Conservation (phyloP, 148 eudicot species). For the Spergularia bocconei region DNA sequence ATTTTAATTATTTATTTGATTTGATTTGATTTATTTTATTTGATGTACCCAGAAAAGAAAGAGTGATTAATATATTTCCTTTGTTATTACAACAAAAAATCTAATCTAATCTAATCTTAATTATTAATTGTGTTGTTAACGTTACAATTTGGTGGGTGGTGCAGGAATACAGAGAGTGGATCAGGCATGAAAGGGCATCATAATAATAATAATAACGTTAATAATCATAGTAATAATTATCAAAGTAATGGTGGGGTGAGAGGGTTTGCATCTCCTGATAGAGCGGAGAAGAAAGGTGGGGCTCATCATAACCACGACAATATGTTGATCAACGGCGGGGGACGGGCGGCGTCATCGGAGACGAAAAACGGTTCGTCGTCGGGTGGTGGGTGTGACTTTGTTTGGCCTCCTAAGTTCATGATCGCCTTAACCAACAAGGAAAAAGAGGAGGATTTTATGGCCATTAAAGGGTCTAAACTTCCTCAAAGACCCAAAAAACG, state of each 20-base stretch:
- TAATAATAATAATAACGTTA: slow-evolving; percentile 9
- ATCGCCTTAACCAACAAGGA: slow-evolving; percentile 70
- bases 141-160: not conserved
- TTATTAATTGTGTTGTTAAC: not conserved
- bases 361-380: slow-evolving; percentile 63
- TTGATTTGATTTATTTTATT: not conserved
- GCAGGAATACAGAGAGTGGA: slow-evolving; percentile 65
- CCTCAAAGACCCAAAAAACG: slow-evolving; percentile 95
- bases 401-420: slow-evolving; percentile 73
- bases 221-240: slow-evolving; percentile 7
- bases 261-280: slow-evolving; percentile 61
- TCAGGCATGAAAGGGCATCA: slow-evolving; percentile 59
- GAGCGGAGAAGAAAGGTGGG: slow-evolving; percentile 45
- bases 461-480: slow-evolving; percentile 82
- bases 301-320: slow-evolving; percentile 31
- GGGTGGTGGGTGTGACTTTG: slow-evolving; percentile 44
- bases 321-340: slow-evolving; percentile 26
- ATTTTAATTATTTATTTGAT: not conserved
- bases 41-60: too few relatives aligned
- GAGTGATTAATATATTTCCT: too few relatives aligned
- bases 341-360: slow-evolving; percentile 59
- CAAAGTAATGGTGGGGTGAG: slow-evolving; percentile 51
- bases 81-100: too few relatives aligned
- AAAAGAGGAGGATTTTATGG: slow-evolving; percentile 89
- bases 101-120: not conserved